Conservation (phyloP, 73 alveolate genomes). For the Tetrahymena elliotti region DNA sequence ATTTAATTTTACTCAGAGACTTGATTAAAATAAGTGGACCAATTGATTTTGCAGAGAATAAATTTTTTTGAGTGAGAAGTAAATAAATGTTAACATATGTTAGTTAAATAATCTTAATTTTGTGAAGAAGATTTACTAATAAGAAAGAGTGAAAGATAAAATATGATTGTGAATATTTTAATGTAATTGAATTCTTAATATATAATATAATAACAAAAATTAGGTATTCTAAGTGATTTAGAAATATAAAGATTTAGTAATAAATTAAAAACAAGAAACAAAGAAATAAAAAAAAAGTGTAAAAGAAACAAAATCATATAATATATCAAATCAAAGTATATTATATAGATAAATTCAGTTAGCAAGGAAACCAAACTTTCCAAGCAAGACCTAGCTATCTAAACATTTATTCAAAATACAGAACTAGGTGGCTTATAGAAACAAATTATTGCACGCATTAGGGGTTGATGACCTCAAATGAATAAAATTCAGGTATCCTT, state of each 20-base stretch:
- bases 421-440: not conserved
- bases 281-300: not conserved
- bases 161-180: not conserved
- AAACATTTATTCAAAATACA: not conserved
- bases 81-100: not conserved
- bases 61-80: not conserved
- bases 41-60: not conserved
- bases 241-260: not conserved
- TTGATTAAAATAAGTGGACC: not conserved
- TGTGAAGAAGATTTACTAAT: not conserved
- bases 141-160: not conserved
- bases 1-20: too few relatives aligned
- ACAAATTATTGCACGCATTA: not conserved
- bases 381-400: not conserved
- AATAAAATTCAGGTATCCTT: not conserved
- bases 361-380: not conserved
- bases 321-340: not conserved
- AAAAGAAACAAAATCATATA: not conserved
- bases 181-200: not conserved
- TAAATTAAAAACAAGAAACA: not conserved
- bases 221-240: not conserved
- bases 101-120: not conserved
- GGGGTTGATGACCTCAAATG: conserved; percentile 4
- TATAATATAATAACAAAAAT: not conserved
- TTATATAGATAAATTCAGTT: not conserved